Base-by-base conservation (phyloP, 1,284 basidiomycete species). In the Lignosus rhinocerotis region DNA sequence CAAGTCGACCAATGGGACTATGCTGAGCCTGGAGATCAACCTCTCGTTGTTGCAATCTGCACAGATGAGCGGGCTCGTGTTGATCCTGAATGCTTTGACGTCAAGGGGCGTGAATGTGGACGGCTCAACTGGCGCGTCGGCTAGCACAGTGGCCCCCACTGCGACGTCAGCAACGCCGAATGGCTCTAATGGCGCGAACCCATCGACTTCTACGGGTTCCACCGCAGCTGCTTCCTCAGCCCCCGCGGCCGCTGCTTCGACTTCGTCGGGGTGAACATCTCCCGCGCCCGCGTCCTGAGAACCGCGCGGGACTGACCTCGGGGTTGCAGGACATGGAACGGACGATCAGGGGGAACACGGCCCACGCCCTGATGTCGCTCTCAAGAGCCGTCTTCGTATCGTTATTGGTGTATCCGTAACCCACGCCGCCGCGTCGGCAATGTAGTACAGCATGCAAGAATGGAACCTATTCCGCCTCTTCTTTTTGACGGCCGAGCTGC, bases 1-100 rank as follows among this genome's bases (percentile, higher is more conserved):
- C 51, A 81, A 84, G 56, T 84, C 83, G 7, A 81, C 83, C 8
- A 85, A 88, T 66, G 89, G 88, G 12, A 80, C 81, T 30, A 84
- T 86, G 78, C 72, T 91, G 60, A 87, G 80, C 66, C 73, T 92
- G 57, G 90, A 92, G 63, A 88, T 92, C 67, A 90, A 91, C 61
- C 82, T 90, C 25, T 84, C 84, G 14, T 72, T 86, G 14, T 74
- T 92, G 55, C 86, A 90, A 68, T 76, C 82, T 12, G 75, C 81
- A 16, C 89, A 92, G 67, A 87, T 89, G 84, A 88, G 80, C 65
- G 88, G 88, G 11, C 66, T 91, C 61, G 87, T 87, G 30, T 73
- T 87, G 59, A 75, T 92, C 9, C 72, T 92, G 59, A 90, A 88
- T 69, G 84, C 85, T 6, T 71, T 91, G 61, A 85, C 73, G 66